Percentiles rank a stretch among this genome's conserved stretches.
phyloP scores from a whole-genome alignment of 768 basidiomycete species.

The Naganishia vaughanmartiniae region DNA sequence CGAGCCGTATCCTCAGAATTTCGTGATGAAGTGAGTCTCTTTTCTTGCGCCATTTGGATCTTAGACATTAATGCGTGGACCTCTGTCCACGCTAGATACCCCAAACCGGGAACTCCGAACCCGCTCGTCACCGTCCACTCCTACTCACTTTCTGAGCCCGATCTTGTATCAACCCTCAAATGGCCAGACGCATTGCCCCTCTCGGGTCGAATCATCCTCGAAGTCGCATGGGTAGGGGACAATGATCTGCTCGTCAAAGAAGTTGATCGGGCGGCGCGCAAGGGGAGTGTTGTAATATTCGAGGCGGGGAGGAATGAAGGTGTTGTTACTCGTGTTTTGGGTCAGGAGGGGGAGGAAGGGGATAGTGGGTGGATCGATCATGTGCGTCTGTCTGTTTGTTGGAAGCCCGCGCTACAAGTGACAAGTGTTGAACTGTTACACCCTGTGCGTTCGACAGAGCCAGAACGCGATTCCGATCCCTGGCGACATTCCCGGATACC shows the following conservation, averaged over 20 bases:
- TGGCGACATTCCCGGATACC: conserved; percentile 64
- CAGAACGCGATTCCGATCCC: conserved; percentile 44
- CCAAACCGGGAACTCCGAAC: conserved; percentile 59
- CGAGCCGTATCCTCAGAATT: conserved; percentile 65
- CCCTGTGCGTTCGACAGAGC: conserved; percentile 37
- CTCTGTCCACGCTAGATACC: conserved; percentile 42
- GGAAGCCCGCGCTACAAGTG: no score
- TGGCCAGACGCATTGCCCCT: conserved; percentile 65
- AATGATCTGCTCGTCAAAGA: conserved; percentile 76
- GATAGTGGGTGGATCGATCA: conserved; percentile 94
- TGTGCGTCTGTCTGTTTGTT: conserved; percentile 56
- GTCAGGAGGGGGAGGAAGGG: conserved; percentile 76
- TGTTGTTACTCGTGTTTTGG: conserved; percentile 69
- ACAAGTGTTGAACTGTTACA: conserved; percentile 53
- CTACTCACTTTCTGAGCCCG: conserved; percentile 62
- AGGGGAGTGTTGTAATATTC: conserved; percentile 77
- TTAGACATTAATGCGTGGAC: neutral
- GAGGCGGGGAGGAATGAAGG: conserved; percentile 58
- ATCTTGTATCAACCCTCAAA: conserved; percentile 30
- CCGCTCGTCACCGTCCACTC: conserved; percentile 70
- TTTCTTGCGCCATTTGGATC: neutral
- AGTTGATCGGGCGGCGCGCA: conserved; percentile 76
- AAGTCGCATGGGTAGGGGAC: conserved; percentile 84
- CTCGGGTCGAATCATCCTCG: conserved; percentile 69
- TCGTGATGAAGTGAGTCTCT: conserved; percentile 51